Conservation (phyloP, 192 early-diverging fungal species). For the Coemansia sp. region DNA sequence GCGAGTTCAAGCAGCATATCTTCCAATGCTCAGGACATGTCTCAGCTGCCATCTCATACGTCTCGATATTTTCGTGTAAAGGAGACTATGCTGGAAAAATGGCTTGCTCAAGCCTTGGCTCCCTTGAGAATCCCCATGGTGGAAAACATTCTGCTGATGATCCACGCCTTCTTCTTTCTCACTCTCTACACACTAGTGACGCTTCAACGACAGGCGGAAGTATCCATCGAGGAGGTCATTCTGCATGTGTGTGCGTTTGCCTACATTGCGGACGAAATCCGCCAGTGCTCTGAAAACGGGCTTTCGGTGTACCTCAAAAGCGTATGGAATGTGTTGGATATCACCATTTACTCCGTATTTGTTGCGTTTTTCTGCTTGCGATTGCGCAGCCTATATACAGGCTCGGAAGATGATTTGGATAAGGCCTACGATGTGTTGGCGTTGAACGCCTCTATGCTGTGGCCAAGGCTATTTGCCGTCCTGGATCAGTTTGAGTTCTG, state of each 20-base stretch:
- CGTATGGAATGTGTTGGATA: constrained; percentile 41
- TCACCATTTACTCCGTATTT: constrained; percentile 31
- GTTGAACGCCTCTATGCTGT: constrained; percentile 41
- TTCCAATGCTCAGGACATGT: neutral
- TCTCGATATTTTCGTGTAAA: neutral
- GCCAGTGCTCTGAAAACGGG: constrained; percentile 36
- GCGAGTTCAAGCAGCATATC: constrained; percentile 4
- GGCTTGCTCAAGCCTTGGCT: constrained; percentile 17
- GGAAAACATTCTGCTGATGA: constrained; percentile 31
- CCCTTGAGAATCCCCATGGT: constrained; percentile 40
- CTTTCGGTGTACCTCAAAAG: constrained; percentile 35
- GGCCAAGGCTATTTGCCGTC: constrained; percentile 40
- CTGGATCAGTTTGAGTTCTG: constrained; percentile 46
- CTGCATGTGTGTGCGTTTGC: constrained; percentile 28
- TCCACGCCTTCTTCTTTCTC: constrained; percentile 40
- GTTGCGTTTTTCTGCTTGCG: constrained; percentile 30
- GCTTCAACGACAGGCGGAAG: constrained; percentile 11
- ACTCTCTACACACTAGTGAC: constrained; percentile 33
- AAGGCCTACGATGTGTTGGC: constrained; percentile 42
- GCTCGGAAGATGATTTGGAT: constrained; percentile 26
- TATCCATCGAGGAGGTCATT: constrained; percentile 19
- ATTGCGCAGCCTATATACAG: constrained; percentile 29
- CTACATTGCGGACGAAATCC: constrained; percentile 43
- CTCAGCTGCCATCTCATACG: neutral
- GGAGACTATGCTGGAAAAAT: constrained; percentile 11